Percentiles rank a stretch among this genome's conserved stretches.
These are phyloP conservation scores for Amanita inopinata DNA, from an alignment of 768 basidiomycete species.

Conservation along the genomic window DNA sequence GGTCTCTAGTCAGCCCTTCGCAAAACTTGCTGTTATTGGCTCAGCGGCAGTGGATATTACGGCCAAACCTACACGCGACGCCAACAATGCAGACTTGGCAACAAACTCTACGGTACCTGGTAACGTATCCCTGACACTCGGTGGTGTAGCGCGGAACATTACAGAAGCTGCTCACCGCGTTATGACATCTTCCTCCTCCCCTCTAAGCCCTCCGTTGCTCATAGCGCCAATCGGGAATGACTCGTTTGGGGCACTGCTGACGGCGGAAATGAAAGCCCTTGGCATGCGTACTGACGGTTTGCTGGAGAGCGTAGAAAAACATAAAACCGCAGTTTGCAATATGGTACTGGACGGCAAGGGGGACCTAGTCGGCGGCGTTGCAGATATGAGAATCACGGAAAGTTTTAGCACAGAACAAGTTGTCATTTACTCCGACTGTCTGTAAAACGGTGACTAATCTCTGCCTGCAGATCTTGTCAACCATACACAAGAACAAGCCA, in stretches of 20 bases:
- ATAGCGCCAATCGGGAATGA: conserved; percentile 75
- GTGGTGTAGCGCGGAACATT: conserved; percentile 93
- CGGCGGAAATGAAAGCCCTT: conserved; percentile 40
- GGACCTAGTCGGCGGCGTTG: conserved; percentile 73
- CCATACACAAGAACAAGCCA: conserved; percentile 42
- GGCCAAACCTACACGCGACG: conserved; percentile 32
- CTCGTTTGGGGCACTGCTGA: conserved; percentile 60
- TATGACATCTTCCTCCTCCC: conserved; percentile 28
- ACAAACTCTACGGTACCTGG: conserved; percentile 75
- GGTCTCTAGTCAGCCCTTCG: conserved; percentile 18
- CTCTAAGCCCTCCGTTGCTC: conserved; percentile 29
- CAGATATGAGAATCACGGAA: conserved; percentile 78
- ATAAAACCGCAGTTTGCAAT: conserved; percentile 74
- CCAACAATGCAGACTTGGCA: conserved; percentile 25
- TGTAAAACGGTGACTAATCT: neutral
- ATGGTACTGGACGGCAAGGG: conserved; percentile 70
- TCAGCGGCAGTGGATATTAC: conserved; percentile 88
- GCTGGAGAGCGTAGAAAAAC: conserved; percentile 19
- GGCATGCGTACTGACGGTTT: conserved; percentile 84
- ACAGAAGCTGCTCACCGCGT: conserved; percentile 81
- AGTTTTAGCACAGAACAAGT: conserved; percentile 38
- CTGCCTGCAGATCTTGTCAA: conserved; percentile 35
- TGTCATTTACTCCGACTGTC: conserved; percentile 8
- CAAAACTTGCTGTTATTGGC: conserved; percentile 66
- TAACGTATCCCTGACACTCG: conserved; percentile 56